These are phyloP conservation scores for Myriosclerotinia curreyana DNA, from an alignment of 2,329 filamentous ascomycete species.

Conservation along the genomic window DNA sequence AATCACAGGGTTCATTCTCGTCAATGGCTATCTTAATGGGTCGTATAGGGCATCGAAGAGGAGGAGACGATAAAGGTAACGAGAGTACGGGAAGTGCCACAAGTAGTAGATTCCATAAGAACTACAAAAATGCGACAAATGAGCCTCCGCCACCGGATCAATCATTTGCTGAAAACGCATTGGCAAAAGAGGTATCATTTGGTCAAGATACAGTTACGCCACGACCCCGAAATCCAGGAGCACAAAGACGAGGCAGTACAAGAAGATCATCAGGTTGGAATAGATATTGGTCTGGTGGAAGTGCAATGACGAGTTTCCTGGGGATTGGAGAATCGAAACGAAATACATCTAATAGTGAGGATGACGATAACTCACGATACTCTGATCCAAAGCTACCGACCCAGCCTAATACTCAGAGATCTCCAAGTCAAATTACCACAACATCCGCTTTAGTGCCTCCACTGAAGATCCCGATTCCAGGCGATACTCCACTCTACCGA, in stretches of 20 bases:
- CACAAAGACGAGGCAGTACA: constrained; percentile 37
- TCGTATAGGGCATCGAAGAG: constrained; percentile 49
- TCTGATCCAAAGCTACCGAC: constrained; percentile 43
- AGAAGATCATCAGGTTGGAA: constrained; percentile 73
- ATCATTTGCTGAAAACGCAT: constrained; percentile 13
- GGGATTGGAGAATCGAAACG: constrained; percentile 50
- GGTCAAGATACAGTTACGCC: constrained; percentile 38
- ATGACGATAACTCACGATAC: constrained; percentile 52
- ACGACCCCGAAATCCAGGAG: constrained; percentile 30
- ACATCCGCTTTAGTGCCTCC: constrained; percentile 70
- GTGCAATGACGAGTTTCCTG: constrained; percentile 59
- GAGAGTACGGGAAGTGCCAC: constrained; percentile 57
- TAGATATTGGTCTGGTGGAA: constrained; percentile 72
- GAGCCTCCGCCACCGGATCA: constrained; percentile 54
- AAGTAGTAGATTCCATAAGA: constrained; percentile 58
- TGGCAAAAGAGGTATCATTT: constrained; percentile 30
- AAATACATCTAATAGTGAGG: constrained; percentile 47
- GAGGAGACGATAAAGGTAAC: constrained; percentile 47
- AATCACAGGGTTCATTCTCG: constrained; percentile 57
- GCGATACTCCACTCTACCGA: constrained; percentile 49
- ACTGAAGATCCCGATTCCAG: constrained; percentile 58
- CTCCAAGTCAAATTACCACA: constrained; percentile 52
- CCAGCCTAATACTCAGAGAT: constrained; percentile 45
- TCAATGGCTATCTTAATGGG: constrained; percentile 67
- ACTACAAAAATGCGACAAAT: constrained; percentile 60